phyloP scores from a whole-genome alignment of 345 rosid genomes.

The Eutrema heterophyllum region DNA sequence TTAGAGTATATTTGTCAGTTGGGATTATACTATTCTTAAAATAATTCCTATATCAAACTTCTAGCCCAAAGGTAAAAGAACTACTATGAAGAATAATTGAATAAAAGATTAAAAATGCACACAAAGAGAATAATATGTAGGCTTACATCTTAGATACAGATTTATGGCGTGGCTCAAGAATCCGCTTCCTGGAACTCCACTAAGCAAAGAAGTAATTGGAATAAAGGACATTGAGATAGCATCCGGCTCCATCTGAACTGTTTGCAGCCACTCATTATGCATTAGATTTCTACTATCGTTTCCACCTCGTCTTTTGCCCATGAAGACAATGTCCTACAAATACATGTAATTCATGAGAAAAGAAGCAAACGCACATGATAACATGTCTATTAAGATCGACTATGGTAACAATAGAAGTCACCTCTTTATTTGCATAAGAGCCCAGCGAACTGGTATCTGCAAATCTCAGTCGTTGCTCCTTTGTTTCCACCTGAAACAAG shows the following conservation, averaged over 20 bases:
- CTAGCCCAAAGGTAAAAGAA: not conserved
- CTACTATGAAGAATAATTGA: not conserved
- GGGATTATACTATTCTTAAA: not conserved
- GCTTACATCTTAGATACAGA: conserved; percentile 88
- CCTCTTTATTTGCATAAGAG: conserved; percentile 88
- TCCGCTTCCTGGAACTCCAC: conserved; percentile 92
- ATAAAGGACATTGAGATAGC: conserved; percentile 87
- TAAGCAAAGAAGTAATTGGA: conserved; percentile 86
- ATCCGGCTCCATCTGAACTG: conserved; percentile 88
- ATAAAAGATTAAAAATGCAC: conserved; percentile 8
- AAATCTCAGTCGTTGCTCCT: conserved; percentile 80
- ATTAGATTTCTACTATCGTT: conserved; percentile 50
- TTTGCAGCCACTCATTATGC: conserved; percentile 84
- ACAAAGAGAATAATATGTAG: not conserved
- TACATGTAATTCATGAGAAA: conserved; percentile 4
- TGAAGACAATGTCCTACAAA: conserved; percentile 62
- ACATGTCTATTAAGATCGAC: not conserved
- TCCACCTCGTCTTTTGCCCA: conserved; percentile 94
- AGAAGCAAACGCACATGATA: not conserved
- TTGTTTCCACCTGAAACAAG: conserved; percentile 58
- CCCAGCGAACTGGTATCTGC: conserved; percentile 66
- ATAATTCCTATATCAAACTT: not conserved
- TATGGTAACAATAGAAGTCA: conserved; percentile 19
- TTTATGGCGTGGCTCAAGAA: conserved; percentile 96
- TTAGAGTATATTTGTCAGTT: not conserved